Percentiles rank a stretch among this genome's conserved stretches.
Conservation (phyloP, 148 eudicot genomes). For the Persicaria tinctoria region DNA sequence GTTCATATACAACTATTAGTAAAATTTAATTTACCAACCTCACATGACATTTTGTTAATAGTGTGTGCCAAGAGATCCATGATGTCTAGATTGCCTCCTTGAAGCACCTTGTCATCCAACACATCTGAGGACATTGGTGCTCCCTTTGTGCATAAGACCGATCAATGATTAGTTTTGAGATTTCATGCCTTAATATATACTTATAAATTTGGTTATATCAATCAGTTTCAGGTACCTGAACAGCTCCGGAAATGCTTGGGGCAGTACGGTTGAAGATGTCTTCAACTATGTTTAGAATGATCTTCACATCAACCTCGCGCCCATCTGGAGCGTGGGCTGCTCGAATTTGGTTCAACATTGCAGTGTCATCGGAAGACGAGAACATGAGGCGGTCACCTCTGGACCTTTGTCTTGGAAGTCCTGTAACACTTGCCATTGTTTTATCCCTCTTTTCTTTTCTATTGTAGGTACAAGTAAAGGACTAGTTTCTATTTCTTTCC, state of each 20-base stretch:
- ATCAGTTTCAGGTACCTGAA: constrained; percentile 15
- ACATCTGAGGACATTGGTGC: constrained; percentile 30
- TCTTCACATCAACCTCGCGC: constrained; percentile 47
- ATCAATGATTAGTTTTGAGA: not conserved
- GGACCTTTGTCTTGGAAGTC: constrained; percentile 23
- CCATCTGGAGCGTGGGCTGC: constrained; percentile 61
- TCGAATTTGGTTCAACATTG: constrained; percentile 54
- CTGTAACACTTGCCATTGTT: constrained; percentile 22
- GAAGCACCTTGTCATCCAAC: constrained; percentile 36
- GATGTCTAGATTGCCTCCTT: constrained; percentile 37
- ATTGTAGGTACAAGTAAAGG: not conserved
- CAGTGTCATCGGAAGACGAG: constrained; percentile 54
- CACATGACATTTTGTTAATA: constrained; percentile 51
- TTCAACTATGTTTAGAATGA: constrained; percentile 51
- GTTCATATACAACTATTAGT: not conserved
- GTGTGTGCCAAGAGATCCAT: constrained; percentile 53
- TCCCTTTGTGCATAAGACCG: constrained; percentile 16
- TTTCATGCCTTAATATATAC: not conserved
- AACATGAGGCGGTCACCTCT: constrained; percentile 44
- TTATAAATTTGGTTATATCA: not conserved
- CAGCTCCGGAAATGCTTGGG: constrained; percentile 24
- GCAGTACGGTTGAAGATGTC: constrained; percentile 46
- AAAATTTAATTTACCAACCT: constrained; percentile 30
- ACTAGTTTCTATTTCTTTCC: not conserved
- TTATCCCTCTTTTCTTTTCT: not conserved